Evolutionary conservation across 176 grass and related monocot genomes (phyloP).

Genomic region (Eragrostis curvula): DNA sequence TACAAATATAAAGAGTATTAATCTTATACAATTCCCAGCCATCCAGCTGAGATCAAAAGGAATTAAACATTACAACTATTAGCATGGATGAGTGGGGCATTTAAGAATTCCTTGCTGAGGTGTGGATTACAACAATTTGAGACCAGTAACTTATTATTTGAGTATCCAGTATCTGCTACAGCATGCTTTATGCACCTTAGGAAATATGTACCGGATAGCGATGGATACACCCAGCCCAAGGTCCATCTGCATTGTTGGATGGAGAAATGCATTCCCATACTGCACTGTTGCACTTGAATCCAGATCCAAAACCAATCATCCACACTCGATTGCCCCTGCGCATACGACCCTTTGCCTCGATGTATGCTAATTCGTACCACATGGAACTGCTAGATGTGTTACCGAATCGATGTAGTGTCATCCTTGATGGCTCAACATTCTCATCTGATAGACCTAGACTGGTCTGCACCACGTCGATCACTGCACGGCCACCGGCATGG

Average conservation of each 20-base stretch:
- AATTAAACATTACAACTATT: too few species aligned
- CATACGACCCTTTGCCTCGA: conserved; percentile 10
- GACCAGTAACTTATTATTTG: not conserved
- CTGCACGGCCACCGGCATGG: conserved; percentile 20
- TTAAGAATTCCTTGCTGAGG: too few species aligned
- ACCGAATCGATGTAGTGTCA: conserved; percentile 65
- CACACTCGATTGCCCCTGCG: conserved; percentile 46
- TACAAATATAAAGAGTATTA: too few species aligned
- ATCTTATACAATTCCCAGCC: too few species aligned
- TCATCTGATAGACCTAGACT: conserved; percentile 42
- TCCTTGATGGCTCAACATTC: conserved; percentile 63
- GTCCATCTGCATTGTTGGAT: conserved; percentile 20
- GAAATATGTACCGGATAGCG: conserved; percentile 28
- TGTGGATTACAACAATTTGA: too few species aligned
- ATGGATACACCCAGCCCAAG: conserved; percentile 44
- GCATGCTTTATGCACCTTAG: not conserved
- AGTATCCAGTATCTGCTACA: not conserved
- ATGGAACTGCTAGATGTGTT: conserved; percentile 50
- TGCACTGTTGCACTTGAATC: conserved; percentile 78
- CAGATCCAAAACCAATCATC: conserved; percentile 75
- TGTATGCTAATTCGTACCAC: conserved; percentile 26
- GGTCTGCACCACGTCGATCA: conserved; percentile 33
- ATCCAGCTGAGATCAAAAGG: too few species aligned
- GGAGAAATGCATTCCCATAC: conserved; percentile 59
- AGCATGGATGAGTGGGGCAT: too few species aligned